Conservation (phyloP, 352 stramenopile species). For the Blastocystis sp. region DNA sequence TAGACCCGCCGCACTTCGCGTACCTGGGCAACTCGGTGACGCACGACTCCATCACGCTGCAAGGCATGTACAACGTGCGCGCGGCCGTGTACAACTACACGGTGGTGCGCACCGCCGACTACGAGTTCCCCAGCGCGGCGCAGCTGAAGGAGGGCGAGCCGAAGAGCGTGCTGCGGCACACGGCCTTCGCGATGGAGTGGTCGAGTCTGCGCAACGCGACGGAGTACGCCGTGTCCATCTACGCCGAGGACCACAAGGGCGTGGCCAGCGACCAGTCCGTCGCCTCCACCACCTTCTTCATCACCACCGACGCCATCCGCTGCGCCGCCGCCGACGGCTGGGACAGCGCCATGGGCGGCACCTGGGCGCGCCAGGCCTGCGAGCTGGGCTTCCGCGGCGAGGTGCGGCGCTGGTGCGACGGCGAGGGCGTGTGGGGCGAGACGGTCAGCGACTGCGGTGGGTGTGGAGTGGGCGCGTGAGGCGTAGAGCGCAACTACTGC, state of each 20-base stretch:
- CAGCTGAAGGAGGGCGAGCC: not conserved
- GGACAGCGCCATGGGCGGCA: not conserved
- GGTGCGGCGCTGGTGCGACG: slow-evolving; percentile 6
- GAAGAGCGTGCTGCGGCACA: slow-evolving; percentile 6
- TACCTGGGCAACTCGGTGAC: slow-evolving; percentile 63
- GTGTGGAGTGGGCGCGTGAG: not conserved
- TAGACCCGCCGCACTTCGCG: slow-evolving; percentile 43
- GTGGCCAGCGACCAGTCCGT: slow-evolving; percentile 26
- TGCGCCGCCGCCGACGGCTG: slow-evolving; percentile 35
- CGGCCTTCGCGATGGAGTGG: slow-evolving; percentile 18
- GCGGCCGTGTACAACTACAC: slow-evolving; percentile 62
- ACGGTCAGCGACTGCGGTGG: slow-evolving; percentile 30
- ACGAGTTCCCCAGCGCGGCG: slow-evolving; percentile 15
- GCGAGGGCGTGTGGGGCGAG: slow-evolving; percentile 58
- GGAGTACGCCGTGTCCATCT: slow-evolving; percentile 63
- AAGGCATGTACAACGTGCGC: slow-evolving; percentile 45
- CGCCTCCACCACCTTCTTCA: slow-evolving; percentile 67
- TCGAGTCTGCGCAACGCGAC: slow-evolving; percentile 31
- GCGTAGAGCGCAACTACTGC: slow-evolving; percentile 33
- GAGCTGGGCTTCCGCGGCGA: slow-evolving; percentile 20
- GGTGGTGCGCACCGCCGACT: slow-evolving; percentile 26
- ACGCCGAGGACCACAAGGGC: slow-evolving; percentile 31
- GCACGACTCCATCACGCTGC: slow-evolving; percentile 51
- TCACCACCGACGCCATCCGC: slow-evolving; percentile 36
- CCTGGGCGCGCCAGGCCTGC: not conserved